Base-by-base conservation (phyloP, 805 yeast genomes). In the Lipomyces japonicus region DNA sequence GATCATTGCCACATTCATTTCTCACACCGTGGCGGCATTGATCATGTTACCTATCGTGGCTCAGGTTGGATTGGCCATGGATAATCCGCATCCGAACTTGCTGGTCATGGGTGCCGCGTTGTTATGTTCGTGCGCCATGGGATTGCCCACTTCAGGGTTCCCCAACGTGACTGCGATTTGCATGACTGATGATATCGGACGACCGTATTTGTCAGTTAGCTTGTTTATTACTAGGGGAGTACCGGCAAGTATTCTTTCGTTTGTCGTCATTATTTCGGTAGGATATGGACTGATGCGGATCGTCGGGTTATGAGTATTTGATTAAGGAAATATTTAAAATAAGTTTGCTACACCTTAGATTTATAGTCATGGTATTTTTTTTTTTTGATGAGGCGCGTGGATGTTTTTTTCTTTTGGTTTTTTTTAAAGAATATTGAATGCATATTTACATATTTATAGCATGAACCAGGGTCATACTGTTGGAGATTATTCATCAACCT, bases 121-220 rank as follows among this genome's bases (percentile, higher is more conserved):
- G 47, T 71, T 93, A 55, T 87, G 97, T 62, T 91, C 97, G 0
- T 82, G 86, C 32, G 98, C 97, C 1, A 93, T 93, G 97, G 97
- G 96, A 1, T 72, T 93, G 46, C 97, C 98, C 25, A 93, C 97
- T 0, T 86, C 95, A 2, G 97, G 98, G 0, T 91, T 93, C 74
- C 98, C 98, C 3, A 93, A 93, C 62, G 96, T 93, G 31, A 89
- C 97, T 0, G 98, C 97, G 0, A 88, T 93, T 55, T 89, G 97
- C 51, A 80, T 89, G 80, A 82, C 90, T 4, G 95, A 93, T 66
- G 96, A 87, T 62, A 77, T 90, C 37, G 97, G 97, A 7, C 83
- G 84, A 48, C 88, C 95, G 18, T 93, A 93, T 64, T 71, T 93
- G 61, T 84, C 89, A 0, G 97, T 90, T 14, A 77, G 81, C 14